A percentile compares a stretch with the other conserved stretches of the same genome.
These are phyloP conservation scores for Coelastrella sp. DNA, from an alignment of 139 green algal species.

Conservation along the genomic window DNA sequence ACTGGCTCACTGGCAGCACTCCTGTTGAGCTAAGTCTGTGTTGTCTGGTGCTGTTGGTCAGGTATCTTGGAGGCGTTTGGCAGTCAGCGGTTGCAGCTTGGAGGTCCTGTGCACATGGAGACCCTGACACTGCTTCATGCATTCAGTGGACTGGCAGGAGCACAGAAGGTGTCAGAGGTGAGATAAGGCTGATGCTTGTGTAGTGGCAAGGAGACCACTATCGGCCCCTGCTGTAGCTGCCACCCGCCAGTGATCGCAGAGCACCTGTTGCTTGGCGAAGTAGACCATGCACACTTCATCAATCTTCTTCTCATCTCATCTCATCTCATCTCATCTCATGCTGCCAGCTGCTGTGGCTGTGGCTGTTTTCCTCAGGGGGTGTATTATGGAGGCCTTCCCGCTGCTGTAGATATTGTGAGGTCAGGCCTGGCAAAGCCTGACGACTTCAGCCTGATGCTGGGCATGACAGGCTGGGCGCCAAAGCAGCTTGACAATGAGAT, in stretches of 20 bases:
- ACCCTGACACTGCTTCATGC: slow-evolving; percentile 65
- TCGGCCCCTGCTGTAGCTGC: neutral
- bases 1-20: no score
- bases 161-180: slow-evolving; percentile 43
- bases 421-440: slow-evolving; percentile 47
- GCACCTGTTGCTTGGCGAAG: no score
- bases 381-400: slow-evolving; percentile 55
- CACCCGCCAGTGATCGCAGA: no score
- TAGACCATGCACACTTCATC: neutral
- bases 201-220: neutral
- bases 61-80: slow-evolving; percentile 61
- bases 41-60: neutral
- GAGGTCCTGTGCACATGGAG: slow-evolving; percentile 61
- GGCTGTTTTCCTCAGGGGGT: slow-evolving; percentile 28
- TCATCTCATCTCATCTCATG: no score
- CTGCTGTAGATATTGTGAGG: slow-evolving; percentile 53
- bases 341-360: slow-evolving; percentile 10
- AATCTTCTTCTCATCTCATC: no score
- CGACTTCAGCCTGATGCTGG: slow-evolving; percentile 61
- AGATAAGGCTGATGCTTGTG: neutral
- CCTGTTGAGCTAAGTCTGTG: neutral
- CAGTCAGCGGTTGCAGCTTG: slow-evolving; percentile 52
- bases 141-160: slow-evolving; percentile 47
- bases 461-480: slow-evolving; percentile 53
- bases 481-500: slow-evolving; percentile 55